Conservation (phyloP, 345 rosid species). For the Citrus australasica region DNA sequence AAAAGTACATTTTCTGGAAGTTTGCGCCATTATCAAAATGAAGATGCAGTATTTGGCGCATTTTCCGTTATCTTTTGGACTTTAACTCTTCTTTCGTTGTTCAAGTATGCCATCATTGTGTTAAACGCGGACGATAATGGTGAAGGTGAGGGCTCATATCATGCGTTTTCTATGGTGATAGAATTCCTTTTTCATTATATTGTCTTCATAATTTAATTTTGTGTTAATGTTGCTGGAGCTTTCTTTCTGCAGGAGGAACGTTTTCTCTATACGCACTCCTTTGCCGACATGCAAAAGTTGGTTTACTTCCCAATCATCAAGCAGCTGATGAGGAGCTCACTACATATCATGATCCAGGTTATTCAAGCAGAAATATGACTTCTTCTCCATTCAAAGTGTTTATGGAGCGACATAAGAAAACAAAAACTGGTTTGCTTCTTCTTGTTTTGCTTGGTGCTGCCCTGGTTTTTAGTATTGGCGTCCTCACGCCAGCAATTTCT, state of each 20-base stretch:
- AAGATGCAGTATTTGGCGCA: slow-evolving; percentile 74
- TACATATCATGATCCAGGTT: slow-evolving; percentile 50
- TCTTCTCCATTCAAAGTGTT: slow-evolving; percentile 49
- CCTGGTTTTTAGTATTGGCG: slow-evolving; percentile 56
- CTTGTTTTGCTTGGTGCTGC: slow-evolving; percentile 70
- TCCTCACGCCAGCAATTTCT: slow-evolving; percentile 85
- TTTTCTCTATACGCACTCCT: slow-evolving; percentile 83
- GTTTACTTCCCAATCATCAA: slow-evolving; percentile 90
- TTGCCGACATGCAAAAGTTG: slow-evolving; percentile 72
- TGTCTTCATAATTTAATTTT: not conserved
- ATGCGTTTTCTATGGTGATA: not conserved
- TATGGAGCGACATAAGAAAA: slow-evolving; percentile 57
- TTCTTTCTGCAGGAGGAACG: slow-evolving; percentile 69
- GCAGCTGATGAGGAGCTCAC: slow-evolving; percentile 93
- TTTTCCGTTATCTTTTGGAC: slow-evolving; percentile 91
- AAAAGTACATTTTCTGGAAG: slow-evolving; percentile 73
- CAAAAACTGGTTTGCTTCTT: slow-evolving; percentile 67
- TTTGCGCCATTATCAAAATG: slow-evolving; percentile 45
- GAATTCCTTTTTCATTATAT: not conserved
- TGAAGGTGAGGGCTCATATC: slow-evolving; percentile 55
- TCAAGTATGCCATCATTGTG: slow-evolving; percentile 65
- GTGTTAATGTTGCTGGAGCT: slow-evolving; percentile 13
- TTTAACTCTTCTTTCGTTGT: slow-evolving; percentile 65
- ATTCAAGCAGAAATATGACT: slow-evolving; percentile 38
- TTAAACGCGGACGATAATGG: slow-evolving; percentile 74